Percentiles rank a stretch among this genome's conserved stretches.
phyloP scores from a whole-genome alignment of 257 asterid species.

The Fraxinus anomala region DNA sequence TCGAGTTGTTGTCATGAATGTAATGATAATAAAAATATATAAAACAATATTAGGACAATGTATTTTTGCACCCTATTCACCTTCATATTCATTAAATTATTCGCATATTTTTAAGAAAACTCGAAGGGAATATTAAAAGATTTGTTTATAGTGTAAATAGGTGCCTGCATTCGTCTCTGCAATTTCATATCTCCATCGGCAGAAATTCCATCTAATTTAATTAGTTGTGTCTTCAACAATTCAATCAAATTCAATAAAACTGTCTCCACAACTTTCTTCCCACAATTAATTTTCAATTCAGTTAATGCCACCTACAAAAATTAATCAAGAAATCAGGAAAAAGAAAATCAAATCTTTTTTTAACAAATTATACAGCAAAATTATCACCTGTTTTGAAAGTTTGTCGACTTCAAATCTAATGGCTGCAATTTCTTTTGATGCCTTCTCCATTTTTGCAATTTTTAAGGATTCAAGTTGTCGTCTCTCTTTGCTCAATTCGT shows the following conservation, averaged over 20 bases:
- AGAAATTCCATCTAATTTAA: constrained; percentile 74
- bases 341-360: neutral
- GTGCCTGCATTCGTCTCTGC: constrained; percentile 91
- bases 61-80: constrained; percentile 89
- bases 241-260: constrained; percentile 65
- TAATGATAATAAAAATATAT: too few relatives aligned
- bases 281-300: constrained; percentile 72
- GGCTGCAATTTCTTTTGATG: constrained; percentile 62
- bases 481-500: constrained; percentile 62
- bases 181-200: constrained; percentile 91
- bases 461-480: constrained; percentile 48
- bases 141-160: neutral
- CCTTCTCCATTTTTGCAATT: constrained; percentile 58
- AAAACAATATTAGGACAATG: too few relatives aligned
- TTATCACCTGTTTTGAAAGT: constrained; percentile 68
- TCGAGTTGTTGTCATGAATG: too few relatives aligned
- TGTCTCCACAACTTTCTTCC: constrained; percentile 73
- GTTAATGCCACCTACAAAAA: constrained; percentile 58
- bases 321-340: constrained; percentile 7
- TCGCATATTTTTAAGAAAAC: neutral
- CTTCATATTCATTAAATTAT: constrained; percentile 35
- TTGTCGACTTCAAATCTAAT: constrained; percentile 71
- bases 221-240: constrained; percentile 75
- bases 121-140: neutral
- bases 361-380: neutral